Evolutionary conservation across 164 flowering plant species (phyloP).

Genomic region (Magnolia sinica): DNA sequence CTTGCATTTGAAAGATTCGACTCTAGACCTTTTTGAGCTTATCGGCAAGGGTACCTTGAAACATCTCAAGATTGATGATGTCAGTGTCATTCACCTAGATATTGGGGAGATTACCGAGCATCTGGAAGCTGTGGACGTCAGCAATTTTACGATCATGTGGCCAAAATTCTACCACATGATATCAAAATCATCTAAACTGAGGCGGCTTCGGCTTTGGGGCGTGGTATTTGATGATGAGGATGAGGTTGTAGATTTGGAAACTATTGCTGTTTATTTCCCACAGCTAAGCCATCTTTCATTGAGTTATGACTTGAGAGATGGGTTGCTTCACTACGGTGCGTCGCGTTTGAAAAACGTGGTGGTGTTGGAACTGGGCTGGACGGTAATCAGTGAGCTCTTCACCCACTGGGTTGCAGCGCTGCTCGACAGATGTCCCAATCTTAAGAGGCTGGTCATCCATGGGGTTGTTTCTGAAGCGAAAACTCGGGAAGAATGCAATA

Average conservation of each 20-base stretch:
- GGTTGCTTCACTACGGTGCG: slow-evolving; percentile 56
- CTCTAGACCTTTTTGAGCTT: slow-evolving; percentile 75
- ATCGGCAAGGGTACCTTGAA: slow-evolving; percentile 67
- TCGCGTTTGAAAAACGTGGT: slow-evolving; percentile 55
- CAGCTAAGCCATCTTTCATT: slow-evolving; percentile 58
- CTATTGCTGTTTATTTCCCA: slow-evolving; percentile 69
- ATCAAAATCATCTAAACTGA: slow-evolving; percentile 66
- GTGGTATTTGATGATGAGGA: slow-evolving; percentile 84
- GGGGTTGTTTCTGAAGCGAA: slow-evolving; percentile 34
- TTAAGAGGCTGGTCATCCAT: slow-evolving; percentile 35
- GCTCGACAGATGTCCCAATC: slow-evolving; percentile 38
- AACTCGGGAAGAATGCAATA: slow-evolving; percentile 31
- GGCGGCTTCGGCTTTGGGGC: slow-evolving; percentile 77
- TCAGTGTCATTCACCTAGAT: slow-evolving; percentile 75
- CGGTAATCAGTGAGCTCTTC: slow-evolving; percentile 58
- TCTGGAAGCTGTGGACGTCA: slow-evolving; percentile 84
- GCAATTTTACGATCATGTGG: slow-evolving; percentile 81
- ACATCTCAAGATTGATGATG: slow-evolving; percentile 75
- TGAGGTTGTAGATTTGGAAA: slow-evolving; percentile 75
- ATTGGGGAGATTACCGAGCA: slow-evolving; percentile 72
- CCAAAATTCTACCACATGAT: slow-evolving; percentile 77
- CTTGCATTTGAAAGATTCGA: slow-evolving; percentile 73
- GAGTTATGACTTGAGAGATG: slow-evolving; percentile 69
- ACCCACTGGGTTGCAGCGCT: slow-evolving; percentile 37
- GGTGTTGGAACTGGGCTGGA: slow-evolving; percentile 84